Evolutionary conservation across 2,329 filamentous ascomycete genomes (phyloP), one percentile per base, ranked within the genome.

Genomic region (Penicillium sp.): DNA sequence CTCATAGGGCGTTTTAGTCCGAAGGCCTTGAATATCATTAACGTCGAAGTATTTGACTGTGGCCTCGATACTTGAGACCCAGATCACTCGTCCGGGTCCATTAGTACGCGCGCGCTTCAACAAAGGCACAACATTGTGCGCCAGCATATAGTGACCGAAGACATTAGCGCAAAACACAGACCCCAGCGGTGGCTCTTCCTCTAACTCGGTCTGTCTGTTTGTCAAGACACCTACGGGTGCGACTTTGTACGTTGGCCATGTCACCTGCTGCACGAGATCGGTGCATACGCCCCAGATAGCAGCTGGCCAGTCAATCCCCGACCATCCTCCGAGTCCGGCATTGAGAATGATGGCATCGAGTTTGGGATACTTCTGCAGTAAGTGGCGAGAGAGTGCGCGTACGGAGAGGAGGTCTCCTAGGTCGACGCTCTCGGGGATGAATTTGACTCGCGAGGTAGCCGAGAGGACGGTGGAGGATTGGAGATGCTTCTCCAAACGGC

Each of bases 71-170:
- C 88, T 95, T 57, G 87, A 89, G 9, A 91, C 85, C 92, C 93
- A 97, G 58, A 97, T 82, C 47, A 99, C 81, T 46, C 90, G 84
- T 8, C 85, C 88, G 2, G 70, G 67, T 1, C 77, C 67, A 36
- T 72, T 58, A 51, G 65, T 62, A 15, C 72, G 65, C 15, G 66
- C 67, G 46, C 83, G 76, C 63, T 77, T 75, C 62, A 99, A 80
- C 10, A 96, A 77, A 0, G 90, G 87, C 60, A 88, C 81, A 10
- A 97, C 80, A 66, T 87, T 85, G 70, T 96, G 92, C 15, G 84
- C 84, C 23, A 99, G 84, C 65, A 96, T 76, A 70, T 99, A 97
- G 75, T 99, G 94, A 0, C 94, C 94, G 68, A 99, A 97, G 28
- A 96, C 82, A 67, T 97, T 97, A 45, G 93, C 87, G 69, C 87